phyloP scores from a whole-genome alignment of 441 rosid species.

The Pelargonium myrrhifolium region DNA sequence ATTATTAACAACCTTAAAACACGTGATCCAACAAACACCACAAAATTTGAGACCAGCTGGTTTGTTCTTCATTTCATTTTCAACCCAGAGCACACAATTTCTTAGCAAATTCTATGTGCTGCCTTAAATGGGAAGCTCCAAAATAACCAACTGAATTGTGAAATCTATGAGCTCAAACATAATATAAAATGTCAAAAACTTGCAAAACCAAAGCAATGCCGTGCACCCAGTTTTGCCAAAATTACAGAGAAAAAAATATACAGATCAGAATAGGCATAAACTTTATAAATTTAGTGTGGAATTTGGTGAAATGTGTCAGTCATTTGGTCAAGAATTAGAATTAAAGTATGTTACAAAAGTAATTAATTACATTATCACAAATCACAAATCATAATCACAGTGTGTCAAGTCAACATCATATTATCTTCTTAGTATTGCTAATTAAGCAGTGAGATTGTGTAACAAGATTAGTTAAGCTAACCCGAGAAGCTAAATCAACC shows the following conservation, averaged over 20 bases:
- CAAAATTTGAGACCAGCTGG: too few species aligned
- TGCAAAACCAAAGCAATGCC: background rate
- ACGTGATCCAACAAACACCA: too few species aligned
- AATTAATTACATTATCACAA: too few species aligned
- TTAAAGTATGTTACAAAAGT: too few species aligned
- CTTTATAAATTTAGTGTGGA: background rate
- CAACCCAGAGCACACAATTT: background rate
- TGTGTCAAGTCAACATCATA: background rate
- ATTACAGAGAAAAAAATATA: background rate
- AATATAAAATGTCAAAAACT: background rate
- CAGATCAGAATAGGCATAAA: background rate
- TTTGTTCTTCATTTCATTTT: background rate
- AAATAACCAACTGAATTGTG: background rate
- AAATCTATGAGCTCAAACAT: background rate
- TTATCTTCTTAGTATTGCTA: background rate
- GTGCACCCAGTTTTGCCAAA: background rate
- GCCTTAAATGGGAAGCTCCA: background rate
- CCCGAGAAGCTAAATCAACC: background rate
- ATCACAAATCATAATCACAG: background rate
- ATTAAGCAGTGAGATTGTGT: background rate
- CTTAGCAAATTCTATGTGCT: background rate
- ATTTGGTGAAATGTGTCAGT: too few species aligned
- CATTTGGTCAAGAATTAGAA: too few species aligned
- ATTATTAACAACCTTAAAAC: too few species aligned
- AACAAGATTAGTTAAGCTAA: background rate